Conservation (phyloP, 768 basidiomycete genomes). For the Lactifluus rugatus region DNA sequence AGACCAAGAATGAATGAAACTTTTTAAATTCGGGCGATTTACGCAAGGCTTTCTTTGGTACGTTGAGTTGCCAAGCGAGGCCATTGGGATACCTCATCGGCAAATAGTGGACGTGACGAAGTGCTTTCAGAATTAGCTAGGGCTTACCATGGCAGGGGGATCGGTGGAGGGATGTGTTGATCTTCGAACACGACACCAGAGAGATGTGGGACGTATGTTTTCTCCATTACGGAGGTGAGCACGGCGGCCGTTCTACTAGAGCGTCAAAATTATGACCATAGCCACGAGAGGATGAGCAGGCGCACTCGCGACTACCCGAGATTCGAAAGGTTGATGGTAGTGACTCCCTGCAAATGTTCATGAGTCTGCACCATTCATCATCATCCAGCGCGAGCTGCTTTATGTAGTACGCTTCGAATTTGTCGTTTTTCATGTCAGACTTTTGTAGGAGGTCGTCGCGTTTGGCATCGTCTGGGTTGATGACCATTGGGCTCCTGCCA, state of each 20-base stretch:
- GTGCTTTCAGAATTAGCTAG: background rate
- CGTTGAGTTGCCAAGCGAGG: constrained; percentile 95
- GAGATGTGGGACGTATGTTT: constrained; percentile 69
- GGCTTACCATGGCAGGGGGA: constrained; percentile 73
- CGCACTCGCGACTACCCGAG: constrained; percentile 76
- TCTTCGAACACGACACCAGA: constrained; percentile 68
- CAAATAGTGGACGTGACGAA: constrained; percentile 1
- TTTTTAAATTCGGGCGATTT: constrained; percentile 85
- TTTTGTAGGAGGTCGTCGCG: constrained; percentile 48
- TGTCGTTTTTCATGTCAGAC: constrained; percentile 60
- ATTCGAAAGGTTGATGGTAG: constrained; percentile 93
- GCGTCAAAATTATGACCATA: constrained; percentile 18
- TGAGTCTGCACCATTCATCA: constrained; percentile 70
- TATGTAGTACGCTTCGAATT: constrained; percentile 58
- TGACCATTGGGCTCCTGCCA: background rate
- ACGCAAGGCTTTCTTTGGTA: constrained; percentile 78
- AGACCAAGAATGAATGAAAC: constrained; percentile 93
- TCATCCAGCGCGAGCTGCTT: constrained; percentile 63
- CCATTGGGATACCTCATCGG: constrained; percentile 77
- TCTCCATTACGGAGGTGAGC: constrained; percentile 69
- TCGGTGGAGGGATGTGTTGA: constrained; percentile 64
- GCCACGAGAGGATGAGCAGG: background rate
- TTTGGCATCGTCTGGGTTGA: constrained; percentile 24
- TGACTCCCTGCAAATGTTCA: constrained; percentile 54
- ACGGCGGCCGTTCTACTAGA: constrained; percentile 51